Evolutionary conservation across 805 yeast species (phyloP), one percentile per base, ranked within the genome.

Genomic region (Candida germanica): DNA sequence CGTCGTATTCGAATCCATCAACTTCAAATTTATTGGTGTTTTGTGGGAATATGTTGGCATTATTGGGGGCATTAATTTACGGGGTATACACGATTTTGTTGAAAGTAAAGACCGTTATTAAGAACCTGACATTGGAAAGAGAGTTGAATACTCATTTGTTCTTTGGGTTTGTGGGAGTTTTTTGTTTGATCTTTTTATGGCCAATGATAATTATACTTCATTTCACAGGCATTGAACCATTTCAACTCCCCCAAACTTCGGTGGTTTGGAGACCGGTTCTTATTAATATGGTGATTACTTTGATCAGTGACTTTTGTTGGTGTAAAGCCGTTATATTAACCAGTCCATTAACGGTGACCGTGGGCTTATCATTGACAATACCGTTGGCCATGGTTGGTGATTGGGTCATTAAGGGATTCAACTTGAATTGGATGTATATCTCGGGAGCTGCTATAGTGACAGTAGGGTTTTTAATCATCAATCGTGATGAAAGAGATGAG

Each of bases 311-410:
- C 56, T 88, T 83, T 49, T 80, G 94, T 51, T 93, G 98, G 98
- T 96, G 95, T 22, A 79, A 87, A 44, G 95, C 98, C 0, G 93
- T 89, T 77, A 71, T 93, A 21, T 65, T 93, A 52, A 93, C 98
- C 1, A 83, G 93, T 29, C 98, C 98, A 2, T 67, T 93, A 46
- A 89, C 96, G 0, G 98, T 91, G 3, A 93, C 98, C 0, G 95
- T 93, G 8, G 98, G 98, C 0, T 68, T 93, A 20, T 83, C 95
- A 14, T 77, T 89, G 41, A 91, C 98, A 0, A 93, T 93, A 13
- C 98, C 98, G 2, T 73, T 93, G 34, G 95, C 97, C 0, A 85
- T 93, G 86, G 58, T 87, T 21, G 96, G 96, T 20, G 98, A 93
- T 56, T 71, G 87, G 57, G 38, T 87, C 5, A 65, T 88, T 46